Conservation (phyloP, 2,329 filamentous ascomycete genomes). For the Beauveria asiatica region DNA sequence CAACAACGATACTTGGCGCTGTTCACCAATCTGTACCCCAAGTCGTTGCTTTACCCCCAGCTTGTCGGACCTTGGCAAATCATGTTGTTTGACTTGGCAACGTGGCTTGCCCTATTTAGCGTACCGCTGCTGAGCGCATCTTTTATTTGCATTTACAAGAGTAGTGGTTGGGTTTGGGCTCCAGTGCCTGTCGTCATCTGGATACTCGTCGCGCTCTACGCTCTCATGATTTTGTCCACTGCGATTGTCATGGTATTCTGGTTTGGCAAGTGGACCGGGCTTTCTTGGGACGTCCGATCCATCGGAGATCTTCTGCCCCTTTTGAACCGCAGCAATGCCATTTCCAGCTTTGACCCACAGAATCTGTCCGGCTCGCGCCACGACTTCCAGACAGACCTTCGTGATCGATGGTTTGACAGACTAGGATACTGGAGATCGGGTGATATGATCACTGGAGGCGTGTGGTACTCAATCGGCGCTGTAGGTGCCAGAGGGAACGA, state of each 20-base stretch:
- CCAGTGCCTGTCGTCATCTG: slow-evolving; percentile 70
- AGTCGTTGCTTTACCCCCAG: slow-evolving; percentile 55
- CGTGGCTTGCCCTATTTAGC: slow-evolving; percentile 73
- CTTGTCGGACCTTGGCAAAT: slow-evolving; percentile 57
- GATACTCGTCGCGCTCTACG: slow-evolving; percentile 67
- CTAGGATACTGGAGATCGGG: slow-evolving; percentile 82
- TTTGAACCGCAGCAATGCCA: slow-evolving; percentile 70
- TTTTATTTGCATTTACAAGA: slow-evolving; percentile 55
- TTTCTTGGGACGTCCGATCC: slow-evolving; percentile 78
- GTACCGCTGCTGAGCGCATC: slow-evolving; percentile 73
- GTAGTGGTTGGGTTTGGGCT: slow-evolving; percentile 67
- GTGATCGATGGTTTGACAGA: slow-evolving; percentile 53
- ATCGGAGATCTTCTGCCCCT: slow-evolving; percentile 74
- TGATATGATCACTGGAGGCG: slow-evolving; percentile 49
- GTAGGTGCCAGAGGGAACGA: slow-evolving; percentile 27
- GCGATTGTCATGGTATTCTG: slow-evolving; percentile 53
- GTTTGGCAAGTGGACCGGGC: slow-evolving; percentile 56
- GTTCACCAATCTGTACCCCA: slow-evolving; percentile 61
- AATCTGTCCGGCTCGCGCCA: slow-evolving; percentile 40
- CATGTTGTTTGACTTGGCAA: slow-evolving; percentile 55
- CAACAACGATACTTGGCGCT: slow-evolving; percentile 54
- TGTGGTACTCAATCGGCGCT: slow-evolving; percentile 72
- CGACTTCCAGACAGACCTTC: slow-evolving; percentile 45
- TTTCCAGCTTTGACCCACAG: slow-evolving; percentile 64
- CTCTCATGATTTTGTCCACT: slow-evolving; percentile 52